Evolutionary conservation across 2,329 filamentous ascomycete species (phyloP).

Genomic region (Niveomyces coronatus): DNA sequence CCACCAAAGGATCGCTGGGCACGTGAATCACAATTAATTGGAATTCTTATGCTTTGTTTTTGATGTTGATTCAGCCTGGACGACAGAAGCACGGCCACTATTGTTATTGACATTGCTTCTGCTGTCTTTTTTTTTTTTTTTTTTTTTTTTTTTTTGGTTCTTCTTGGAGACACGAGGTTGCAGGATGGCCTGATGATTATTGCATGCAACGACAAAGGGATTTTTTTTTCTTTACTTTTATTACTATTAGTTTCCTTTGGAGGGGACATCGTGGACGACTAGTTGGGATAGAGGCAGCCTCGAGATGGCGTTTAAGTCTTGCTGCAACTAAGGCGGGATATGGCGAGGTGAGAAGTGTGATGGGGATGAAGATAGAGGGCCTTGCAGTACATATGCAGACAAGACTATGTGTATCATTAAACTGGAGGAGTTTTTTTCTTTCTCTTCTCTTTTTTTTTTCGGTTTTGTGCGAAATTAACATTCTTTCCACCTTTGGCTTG

Average conservation of each 20-base stretch:
- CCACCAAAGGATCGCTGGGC: neutral
- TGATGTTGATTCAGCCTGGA: neutral
- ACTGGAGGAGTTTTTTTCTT: neutral
- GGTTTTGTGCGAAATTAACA: neutral
- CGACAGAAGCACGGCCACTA: slow-evolving; percentile 4
- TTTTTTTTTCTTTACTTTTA: too few species aligned
- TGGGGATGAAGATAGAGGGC: too few species aligned
- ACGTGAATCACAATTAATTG: slow-evolving; percentile 1
- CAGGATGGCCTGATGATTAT: slow-evolving; percentile 5
- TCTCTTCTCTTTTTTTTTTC: neutral
- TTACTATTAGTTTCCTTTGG: too few species aligned
- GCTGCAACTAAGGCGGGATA: neutral
- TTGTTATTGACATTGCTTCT: too few species aligned
- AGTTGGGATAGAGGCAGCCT: slow-evolving; percentile 7
- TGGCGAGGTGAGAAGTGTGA: too few species aligned
- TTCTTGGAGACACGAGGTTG: slow-evolving; percentile 6
- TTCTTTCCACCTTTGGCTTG: too few species aligned
- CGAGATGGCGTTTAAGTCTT: slow-evolving; percentile 6
- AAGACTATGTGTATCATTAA: slow-evolving; percentile 6
- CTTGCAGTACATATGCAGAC: neutral
- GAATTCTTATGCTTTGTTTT: slow-evolving; percentile 8
- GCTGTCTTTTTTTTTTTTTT: neutral
- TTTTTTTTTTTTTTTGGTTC: neutral
- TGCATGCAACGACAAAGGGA: slow-evolving; percentile 8
- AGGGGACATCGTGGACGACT: slow-evolving; percentile 1